Percentiles rank a stretch among this genome's conserved stretches.
Evolutionary conservation across 768 basidiomycete species (phyloP).

Genomic region (Kwoniella shandongensis): DNA sequence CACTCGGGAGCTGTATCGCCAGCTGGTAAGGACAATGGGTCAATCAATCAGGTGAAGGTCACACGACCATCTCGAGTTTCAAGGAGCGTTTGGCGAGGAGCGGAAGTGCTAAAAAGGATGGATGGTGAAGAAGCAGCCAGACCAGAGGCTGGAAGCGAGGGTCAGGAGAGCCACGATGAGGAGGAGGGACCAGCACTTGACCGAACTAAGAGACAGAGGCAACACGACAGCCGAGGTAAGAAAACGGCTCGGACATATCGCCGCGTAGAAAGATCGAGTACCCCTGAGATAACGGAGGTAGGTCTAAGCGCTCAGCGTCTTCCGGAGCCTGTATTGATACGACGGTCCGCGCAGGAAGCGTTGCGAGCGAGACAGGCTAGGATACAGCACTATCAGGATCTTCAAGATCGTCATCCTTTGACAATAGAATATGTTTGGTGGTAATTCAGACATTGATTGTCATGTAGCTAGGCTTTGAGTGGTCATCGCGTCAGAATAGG

Average conservation of each 20-base stretch:
- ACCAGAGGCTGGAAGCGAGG: too few species aligned
- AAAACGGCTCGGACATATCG: not conserved
- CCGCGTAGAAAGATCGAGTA: not conserved
- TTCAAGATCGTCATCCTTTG: slow-evolving; percentile 11
- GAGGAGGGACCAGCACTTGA: not conserved
- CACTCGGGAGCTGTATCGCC: not conserved
- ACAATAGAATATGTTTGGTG: slow-evolving; percentile 21
- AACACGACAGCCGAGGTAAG: not conserved
- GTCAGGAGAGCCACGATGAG: not conserved
- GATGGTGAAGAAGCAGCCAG: not conserved
- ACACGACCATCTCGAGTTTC: not conserved
- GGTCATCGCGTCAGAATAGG: too few species aligned
- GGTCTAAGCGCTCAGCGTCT: not conserved
- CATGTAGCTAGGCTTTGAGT: too few species aligned
- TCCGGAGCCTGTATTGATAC: too few species aligned
- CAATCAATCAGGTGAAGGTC: not conserved
- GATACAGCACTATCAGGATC: slow-evolving; percentile 15
- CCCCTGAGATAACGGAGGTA: slow-evolving; percentile 1
- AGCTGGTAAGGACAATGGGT: not conserved
- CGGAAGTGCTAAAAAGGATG: slow-evolving; percentile 15
- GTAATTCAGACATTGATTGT: too few species aligned
- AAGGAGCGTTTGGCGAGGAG: slow-evolving; percentile 13
- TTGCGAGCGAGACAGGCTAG: slow-evolving; percentile 16
- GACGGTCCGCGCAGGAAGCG: too few species aligned
- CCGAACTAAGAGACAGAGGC: not conserved